A percentile compares a stretch with the other conserved stretches of the same genome.
These are phyloP conservation scores for Hypomontagnella monticulosa DNA, from an alignment of 495 filamentous ascomycete species.

Conservation along the genomic window DNA sequence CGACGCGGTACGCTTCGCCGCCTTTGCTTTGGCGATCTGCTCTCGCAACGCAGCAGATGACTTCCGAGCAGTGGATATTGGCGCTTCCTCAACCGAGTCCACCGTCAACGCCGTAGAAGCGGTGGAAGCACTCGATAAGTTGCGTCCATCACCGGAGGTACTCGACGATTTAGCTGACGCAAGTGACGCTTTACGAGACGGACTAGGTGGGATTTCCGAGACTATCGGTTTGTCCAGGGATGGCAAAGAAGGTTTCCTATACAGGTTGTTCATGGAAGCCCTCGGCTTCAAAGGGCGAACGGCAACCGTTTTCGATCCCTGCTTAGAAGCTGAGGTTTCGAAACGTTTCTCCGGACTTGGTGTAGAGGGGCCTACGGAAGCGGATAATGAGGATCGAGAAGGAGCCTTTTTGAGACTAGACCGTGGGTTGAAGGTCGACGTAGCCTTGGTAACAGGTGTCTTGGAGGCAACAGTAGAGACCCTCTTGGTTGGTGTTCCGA, in stretches of 20 bases:
- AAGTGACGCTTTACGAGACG: constrained; percentile 51
- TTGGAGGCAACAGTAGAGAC: constrained; percentile 40
- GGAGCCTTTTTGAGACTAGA: constrained; percentile 35
- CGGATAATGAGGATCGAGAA: constrained; percentile 39
- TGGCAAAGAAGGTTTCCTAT: constrained; percentile 61
- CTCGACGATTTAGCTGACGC: constrained; percentile 58
- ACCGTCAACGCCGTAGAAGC: constrained; percentile 52
- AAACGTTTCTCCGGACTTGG: constrained; percentile 56
- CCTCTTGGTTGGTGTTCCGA: constrained; percentile 47
- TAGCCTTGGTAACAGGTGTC: constrained; percentile 22
- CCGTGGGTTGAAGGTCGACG: constrained; percentile 11
- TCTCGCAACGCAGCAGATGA: constrained; percentile 86
- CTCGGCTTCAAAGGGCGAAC: constrained; percentile 62
- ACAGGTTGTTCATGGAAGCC: constrained; percentile 64
- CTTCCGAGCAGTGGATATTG: constrained; percentile 56
- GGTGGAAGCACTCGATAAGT: constrained; percentile 49
- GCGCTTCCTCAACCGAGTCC: constrained; percentile 48
- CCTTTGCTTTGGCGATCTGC: constrained; percentile 93
- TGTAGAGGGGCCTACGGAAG: constrained; percentile 42
- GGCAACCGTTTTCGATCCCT: constrained; percentile 61
- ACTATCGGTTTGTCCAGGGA: constrained; percentile 50
- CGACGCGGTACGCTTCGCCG: constrained; percentile 72
- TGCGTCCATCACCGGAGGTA: constrained; percentile 59
- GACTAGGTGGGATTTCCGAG: constrained; percentile 36
- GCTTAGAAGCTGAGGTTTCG: constrained; percentile 46